phyloP scores from a whole-genome alignment of 2,329 filamentous ascomycete genomes.

The Aspergillus unguis region DNA sequence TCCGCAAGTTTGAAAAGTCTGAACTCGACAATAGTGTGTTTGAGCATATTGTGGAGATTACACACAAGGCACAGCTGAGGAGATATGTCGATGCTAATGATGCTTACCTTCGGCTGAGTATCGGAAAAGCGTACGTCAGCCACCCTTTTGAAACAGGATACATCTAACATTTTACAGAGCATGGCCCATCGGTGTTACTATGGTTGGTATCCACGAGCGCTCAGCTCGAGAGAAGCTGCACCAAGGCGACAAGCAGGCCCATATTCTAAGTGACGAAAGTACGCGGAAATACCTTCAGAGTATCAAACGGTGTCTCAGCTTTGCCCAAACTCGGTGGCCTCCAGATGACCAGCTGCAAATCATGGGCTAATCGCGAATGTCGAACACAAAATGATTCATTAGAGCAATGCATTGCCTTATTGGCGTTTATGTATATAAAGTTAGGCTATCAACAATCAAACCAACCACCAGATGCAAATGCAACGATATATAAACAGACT shows the following conservation, averaged over 20 bases:
- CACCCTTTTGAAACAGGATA: background rate
- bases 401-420: background rate
- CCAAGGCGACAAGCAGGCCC: slow-evolving; percentile 71
- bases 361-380: slow-evolving; percentile 66
- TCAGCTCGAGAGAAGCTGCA: slow-evolving; percentile 94
- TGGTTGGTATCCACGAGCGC: slow-evolving; percentile 99
- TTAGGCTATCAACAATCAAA: background rate
- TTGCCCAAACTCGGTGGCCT: slow-evolving; percentile 95
- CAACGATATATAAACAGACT: slow-evolving; percentile 8
- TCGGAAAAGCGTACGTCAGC: slow-evolving; percentile 70
- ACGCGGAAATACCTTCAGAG: slow-evolving; percentile 96
- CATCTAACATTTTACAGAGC: slow-evolving; percentile 50
- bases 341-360: slow-evolving; percentile 88
- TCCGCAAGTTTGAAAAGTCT: slow-evolving; percentile 79
- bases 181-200: slow-evolving; percentile 98
- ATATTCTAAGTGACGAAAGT: slow-evolving; percentile 95
- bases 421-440: background rate
- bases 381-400: background rate
- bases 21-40: slow-evolving; percentile 77
- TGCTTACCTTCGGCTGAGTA: slow-evolving; percentile 86
- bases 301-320: slow-evolving; percentile 94
- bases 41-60: slow-evolving; percentile 83
- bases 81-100: slow-evolving; percentile 96
- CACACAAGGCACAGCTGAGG: slow-evolving; percentile 81
- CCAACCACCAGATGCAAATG: background rate